Evolutionary conservation across 306 rosid species (phyloP), one percentile per base, ranked within the genome.

Genomic region (Trichosanthes cucumerina): DNA sequence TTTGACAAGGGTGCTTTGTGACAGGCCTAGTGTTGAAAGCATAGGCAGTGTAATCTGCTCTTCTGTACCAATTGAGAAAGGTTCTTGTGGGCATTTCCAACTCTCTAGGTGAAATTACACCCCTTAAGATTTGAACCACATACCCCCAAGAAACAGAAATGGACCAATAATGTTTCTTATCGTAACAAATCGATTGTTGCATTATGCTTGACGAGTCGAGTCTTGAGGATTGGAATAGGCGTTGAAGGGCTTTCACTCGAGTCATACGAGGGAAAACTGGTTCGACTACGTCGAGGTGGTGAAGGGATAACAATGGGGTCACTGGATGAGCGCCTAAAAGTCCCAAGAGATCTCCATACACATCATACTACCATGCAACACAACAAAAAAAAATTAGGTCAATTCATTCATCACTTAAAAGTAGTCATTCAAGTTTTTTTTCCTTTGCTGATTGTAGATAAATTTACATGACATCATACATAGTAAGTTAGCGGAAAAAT

Each of bases 1-100:
- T 91, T 50, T 91, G 93, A 60, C 97, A 92, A 9, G 98, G 97
- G 78, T 95, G 89, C 64, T 82, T 92, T 16, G 80, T 53, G 38
- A 93, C 91, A 46, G 97, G 99, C 57, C 99, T 88, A 16, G 99
- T 92, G 90, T 95, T 95, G 85, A 95, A 95, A 6, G 98, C 88
- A 79, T 95, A 95, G 10, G 98, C 93, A 39, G 90, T 90, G 81
- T 87, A 88, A 79, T 95, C 97, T 21, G 97, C 96, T 78, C 86
- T 87, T 81, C 18, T 87, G 38, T 90, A 88, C 98, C 97, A 95
- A 79, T 92, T 91, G 7, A 89, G 91, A 43, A 95, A 92, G 9
- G 99, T 95, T 78, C 99, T 75, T 0, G 97, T 80, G 10, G 98
- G 97, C 86, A 87, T 92, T 60, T 95, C 99, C 14, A 91, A 59